These are phyloP conservation scores for Phytopythium aichiense DNA, from an alignment of 352 stramenopile genomes.

Conservation along the genomic window DNA sequence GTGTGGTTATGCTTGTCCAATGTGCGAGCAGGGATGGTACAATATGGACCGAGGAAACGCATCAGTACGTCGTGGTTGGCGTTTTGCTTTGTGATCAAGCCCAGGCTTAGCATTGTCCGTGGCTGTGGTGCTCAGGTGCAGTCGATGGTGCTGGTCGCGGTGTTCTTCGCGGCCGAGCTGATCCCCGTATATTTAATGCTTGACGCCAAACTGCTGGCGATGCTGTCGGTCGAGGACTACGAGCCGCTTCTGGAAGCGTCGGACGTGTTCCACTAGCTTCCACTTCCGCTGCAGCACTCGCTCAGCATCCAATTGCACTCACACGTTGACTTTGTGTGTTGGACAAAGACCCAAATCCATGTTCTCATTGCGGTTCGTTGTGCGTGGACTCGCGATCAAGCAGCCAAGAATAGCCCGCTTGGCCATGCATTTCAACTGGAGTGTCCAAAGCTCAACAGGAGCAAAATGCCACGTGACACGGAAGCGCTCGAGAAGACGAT, in stretches of 20 bases:
- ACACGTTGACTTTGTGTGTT: background rate
- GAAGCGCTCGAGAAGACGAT: background rate
- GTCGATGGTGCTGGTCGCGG: slow-evolving; percentile 77
- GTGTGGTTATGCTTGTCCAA: background rate
- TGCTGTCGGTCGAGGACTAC: slow-evolving; percentile 82
- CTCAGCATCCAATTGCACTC: background rate
- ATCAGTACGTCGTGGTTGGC: slow-evolving; percentile 32
- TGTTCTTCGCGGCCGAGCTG: slow-evolving; percentile 77
- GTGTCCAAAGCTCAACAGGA: background rate
- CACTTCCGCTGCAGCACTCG: background rate
- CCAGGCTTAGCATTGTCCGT: background rate
- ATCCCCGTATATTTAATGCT: slow-evolving; percentile 78
- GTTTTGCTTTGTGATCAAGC: background rate
- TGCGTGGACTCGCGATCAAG: background rate
- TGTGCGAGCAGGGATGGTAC: slow-evolving; percentile 61
- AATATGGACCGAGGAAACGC: slow-evolving; percentile 67
- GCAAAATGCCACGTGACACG: background rate
- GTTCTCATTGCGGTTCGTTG: background rate
- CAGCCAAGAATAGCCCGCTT: background rate
- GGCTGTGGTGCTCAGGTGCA: slow-evolving; percentile 37
- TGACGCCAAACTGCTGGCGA: slow-evolving; percentile 63
- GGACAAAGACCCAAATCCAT: background rate
- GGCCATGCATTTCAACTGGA: background rate
- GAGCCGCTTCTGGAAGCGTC: slow-evolving; percentile 63
- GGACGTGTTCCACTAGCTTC: slow-evolving; percentile 40